Evolutionary conservation across 1,284 basidiomycete species (phyloP), one percentile per base, ranked within the genome.

Genomic region (Papiliotrema laurentii): DNA sequence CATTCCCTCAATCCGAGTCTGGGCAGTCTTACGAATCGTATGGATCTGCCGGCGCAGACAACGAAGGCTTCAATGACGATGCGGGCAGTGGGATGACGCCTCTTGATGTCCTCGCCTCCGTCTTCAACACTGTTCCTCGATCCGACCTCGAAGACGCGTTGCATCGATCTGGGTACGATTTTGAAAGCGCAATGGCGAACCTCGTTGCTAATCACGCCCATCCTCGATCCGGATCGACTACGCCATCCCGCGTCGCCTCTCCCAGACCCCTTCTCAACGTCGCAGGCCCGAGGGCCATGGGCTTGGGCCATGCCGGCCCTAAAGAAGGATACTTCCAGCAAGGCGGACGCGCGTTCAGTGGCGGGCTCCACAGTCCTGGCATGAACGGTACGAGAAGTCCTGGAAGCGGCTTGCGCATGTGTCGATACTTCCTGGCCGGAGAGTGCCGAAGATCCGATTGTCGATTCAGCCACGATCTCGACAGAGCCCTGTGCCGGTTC

Each of bases 371-470:
- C n/a, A 66, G 59, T 49, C 65, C 71, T 21, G 64, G 59, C 26
- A 51, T 64, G 31, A 55, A 38, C 2, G 57, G 64, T 47, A 67
- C 70, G 24, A 74, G 77, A 33, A 74, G 74, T 37, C 76, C 81
- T 33, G 75, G 76, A 26, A 80, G 79, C 1, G 81, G 78, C 49
- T 77, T 79, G 22, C 82, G 83, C 59, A 92, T 98, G 34, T 98
- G 94, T 71, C 80, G 96, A 49, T 98, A 97, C 73, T 98, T 92
- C 72, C 80, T 98, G 31, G 89, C 90, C 6, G 96, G 96, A 18
- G 93, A 97, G 73, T 98, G 94, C 69, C 77, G 97, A 47, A 78
- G 94, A 45, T 88, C 90, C 44, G 94, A 99, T 75, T 98, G 96
- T 76, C 84, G 93, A 52, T 99, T 97, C 77, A 94, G 87, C 59